Base-by-base conservation (phyloP, 352 stramenopile genomes). In the Phytopythium litorale region DNA sequence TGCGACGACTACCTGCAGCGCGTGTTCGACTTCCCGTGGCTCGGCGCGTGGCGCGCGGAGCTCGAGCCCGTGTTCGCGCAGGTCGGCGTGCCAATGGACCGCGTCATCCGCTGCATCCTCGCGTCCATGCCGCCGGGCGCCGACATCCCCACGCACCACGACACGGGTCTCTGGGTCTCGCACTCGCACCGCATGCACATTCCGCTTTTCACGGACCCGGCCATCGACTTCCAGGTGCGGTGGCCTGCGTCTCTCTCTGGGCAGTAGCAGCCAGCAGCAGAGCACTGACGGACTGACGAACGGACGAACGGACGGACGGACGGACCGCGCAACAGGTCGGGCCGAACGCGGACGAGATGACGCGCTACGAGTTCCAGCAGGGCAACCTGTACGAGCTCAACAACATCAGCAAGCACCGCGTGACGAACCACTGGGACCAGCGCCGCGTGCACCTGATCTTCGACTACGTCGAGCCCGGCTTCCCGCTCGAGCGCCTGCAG, bases 351-450 rank as follows among this genome's bases (percentile, higher is more conserved):
- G 61, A 96, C 9, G 72, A 60, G 19, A 91, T 99, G 87, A 64
- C 89, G 66, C 85, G 94, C n/a, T 85, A 97, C 56, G 78, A 94
- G 65, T 98, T 98, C 64, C 75, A 88, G 62, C 88, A 98, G 61
- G 97, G 96, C 57, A 82, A 94, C 46, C 84, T 99, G 4, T 98
- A 99, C 81, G 97, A 99, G 84, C 95, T 99, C 59, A 99, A 99
- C 83, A 99, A 99, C 76, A 96, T 97, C 62, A 96, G 93, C 66
- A 98, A 98, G 67, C 97, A 99, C 77, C 66, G 73, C 42, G 89
- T 99, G 25, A 91, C 89, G 56, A 99, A 99, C 80, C 84, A 94
- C 61, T 96, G 83, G 72, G 70, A 86, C 28, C 67, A 95, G 48
- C 72, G 94, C 71, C 91, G 97, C 37, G 94, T 99, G 25, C 97